Evolutionary conservation across 345 rosid species (phyloP), one percentile per base, ranked within the genome.

Genomic region (Rhizophora apiculata): DNA sequence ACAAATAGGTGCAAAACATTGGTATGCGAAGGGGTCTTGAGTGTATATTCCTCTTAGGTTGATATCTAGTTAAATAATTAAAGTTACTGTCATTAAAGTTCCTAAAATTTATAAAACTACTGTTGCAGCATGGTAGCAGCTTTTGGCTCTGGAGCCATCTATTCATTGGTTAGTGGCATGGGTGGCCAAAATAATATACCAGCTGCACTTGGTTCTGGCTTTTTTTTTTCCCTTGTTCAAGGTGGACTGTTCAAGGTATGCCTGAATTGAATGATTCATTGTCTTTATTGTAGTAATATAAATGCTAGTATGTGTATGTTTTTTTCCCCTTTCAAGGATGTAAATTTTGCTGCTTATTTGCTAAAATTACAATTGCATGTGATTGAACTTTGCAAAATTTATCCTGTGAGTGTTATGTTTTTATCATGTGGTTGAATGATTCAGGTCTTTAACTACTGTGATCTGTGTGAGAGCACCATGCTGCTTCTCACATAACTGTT

Each of bases 111-210:
- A 43, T 49, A 24, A 68, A 16, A 31, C 68, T 60, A 22, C 58
- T 54, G 68, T 58, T 74, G 88, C 88, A 94, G 99, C 79, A 89
- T 95, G 93, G 96, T 64, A 15, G 97, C 97, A 46, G 96, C 96
- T 65, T 95, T 95, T 69, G 96, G 99, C 80, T 95, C 96, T 37
- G 99, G 97, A 59, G 88, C 83, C n/a, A 71, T 85, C 55, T 95
- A 84, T 81, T 85, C 96, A 32, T 74, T 95, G 63, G 97, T 95
- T 77, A 91, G 97, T 53, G 89, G 88, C 58, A 49, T 85, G 75
- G 97, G 96, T 13, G 90, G 90, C 60, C 85, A 88, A 68, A 93
- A 93, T 78, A 92, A 74, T 31, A 87, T 78, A 16, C 77, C 73
- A 65, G 91, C 84, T 84, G 99, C 96, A 51, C 74, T 88, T 62